Conservation (phyloP, 495 filamentous ascomycete genomes). For the Tuber microsphaerosporum region DNA sequence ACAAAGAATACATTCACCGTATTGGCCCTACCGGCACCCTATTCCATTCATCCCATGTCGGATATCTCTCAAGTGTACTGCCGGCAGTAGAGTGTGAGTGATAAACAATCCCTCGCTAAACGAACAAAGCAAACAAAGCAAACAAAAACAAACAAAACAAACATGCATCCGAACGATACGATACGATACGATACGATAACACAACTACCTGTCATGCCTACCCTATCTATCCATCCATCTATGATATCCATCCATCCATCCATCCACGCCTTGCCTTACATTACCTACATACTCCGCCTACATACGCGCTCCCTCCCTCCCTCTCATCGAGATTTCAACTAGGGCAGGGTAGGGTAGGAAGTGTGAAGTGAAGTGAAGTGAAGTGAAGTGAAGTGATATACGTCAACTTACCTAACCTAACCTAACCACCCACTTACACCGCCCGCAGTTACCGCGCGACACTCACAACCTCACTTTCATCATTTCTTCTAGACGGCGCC, state of each 20-base stretch:
- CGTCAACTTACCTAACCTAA: not conserved
- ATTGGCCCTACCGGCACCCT: too few relatives aligned
- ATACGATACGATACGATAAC: not conserved
- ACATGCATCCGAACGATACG: not conserved
- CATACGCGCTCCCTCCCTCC: not conserved
- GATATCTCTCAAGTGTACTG: too few relatives aligned
- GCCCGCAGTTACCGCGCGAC: not conserved
- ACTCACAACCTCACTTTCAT: not conserved
- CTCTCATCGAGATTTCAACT: too few relatives aligned
- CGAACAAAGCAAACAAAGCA: too few relatives aligned
- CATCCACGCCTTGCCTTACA: not conserved
- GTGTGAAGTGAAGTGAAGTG: too few relatives aligned
- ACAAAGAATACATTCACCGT: too few relatives aligned
- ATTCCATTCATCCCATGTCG: too few relatives aligned
- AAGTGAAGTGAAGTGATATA: too few relatives aligned
- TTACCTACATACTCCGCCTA: not conserved
- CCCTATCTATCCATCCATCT: not conserved
- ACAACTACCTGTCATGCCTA: not conserved
- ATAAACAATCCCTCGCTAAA: slow-evolving; percentile 1
- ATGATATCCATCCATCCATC: not conserved
- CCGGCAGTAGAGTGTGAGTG: not conserved
- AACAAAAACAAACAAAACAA: not conserved
- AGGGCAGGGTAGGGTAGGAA: too few relatives aligned
- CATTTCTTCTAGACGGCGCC: not conserved
- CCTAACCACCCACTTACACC: not conserved